Base-by-base conservation (phyloP, 140 eudicot genomes). In the Senecio squalidus region DNA sequence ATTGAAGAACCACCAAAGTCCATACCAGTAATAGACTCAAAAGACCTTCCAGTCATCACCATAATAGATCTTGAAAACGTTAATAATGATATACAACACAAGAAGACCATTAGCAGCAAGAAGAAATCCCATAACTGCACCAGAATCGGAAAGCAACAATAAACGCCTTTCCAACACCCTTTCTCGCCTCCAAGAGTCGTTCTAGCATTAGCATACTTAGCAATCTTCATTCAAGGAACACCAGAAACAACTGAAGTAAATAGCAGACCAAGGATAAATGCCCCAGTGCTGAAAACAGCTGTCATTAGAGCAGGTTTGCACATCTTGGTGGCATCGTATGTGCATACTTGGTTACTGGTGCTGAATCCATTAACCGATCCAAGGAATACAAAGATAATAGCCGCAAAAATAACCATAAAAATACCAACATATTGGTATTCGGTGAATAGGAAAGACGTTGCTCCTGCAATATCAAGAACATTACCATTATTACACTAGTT, bases 11-110 rank as follows among this genome's bases (percentile, higher is more conserved):
- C 97, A 64, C 97, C 97, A 52, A 89, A 92, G 23, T 95, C 95
- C 62, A 84, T 84, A 72, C 97, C 97, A 60, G 97, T 89, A 48
- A 89, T 89, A 13, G 97, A 63, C 75, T 89, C 97, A 50, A 84
- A 89, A 53, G 84, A 95, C 97, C 62, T 77, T 86, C 97, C 97
- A 89, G 34, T 89, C 97, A 47, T 89, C 93, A 30, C 95, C 97
- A 76, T 89, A 89, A 78, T 89, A 89, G 31, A 89, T 41, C 82
- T 89, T 85, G 55, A 89, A 89, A 22, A 89, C 68, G 34, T 79
- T 80, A 61, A 89, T 78, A 39, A 88, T 61, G 45, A 89, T 82
- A 80, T 66, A 89, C 60, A 89, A 55, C 15, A 89, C 97, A 38
- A 89, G 72, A 58, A 89, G 95, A 50, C 97, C 97, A 65, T 82